phyloP scores from a whole-genome alignment of 176 grass and related monocot genomes.

The Alopecurus myosuroides region DNA sequence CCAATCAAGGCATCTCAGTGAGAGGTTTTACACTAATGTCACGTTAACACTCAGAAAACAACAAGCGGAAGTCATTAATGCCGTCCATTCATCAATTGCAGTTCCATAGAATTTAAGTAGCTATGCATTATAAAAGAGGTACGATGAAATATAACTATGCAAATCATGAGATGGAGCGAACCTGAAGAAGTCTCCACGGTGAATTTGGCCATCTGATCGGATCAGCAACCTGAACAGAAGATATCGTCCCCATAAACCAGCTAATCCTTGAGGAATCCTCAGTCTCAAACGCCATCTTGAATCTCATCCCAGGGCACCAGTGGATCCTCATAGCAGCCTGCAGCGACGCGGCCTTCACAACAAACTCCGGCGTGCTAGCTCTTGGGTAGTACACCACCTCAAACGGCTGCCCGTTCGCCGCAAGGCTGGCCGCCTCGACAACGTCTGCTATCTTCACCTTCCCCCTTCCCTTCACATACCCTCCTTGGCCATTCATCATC shows the following conservation, averaged over 20 bases:
- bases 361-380: constrained; percentile 56
- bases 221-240: constrained; percentile 57
- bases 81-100: not conserved
- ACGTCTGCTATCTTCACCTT: constrained; percentile 46
- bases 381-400: constrained; percentile 68
- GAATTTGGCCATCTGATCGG: constrained; percentile 55
- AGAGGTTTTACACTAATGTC: not conserved
- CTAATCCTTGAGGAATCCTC: constrained; percentile 77
- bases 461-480: constrained; percentile 36
- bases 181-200: constrained; percentile 69
- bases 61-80: not conserved
- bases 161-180: not conserved
- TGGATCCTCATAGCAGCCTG: constrained; percentile 54
- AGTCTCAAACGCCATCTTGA: constrained; percentile 74
- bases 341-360: constrained; percentile 42
- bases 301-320: constrained; percentile 70
- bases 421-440: constrained; percentile 33
- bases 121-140: not conserved
- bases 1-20: not conserved
- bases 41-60: not conserved
- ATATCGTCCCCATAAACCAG: constrained; percentile 71
- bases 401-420: constrained; percentile 41
- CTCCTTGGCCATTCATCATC: constrained; percentile 26
- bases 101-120: not conserved
- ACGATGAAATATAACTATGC: not conserved